Evolutionary conservation across 164 flowering plant species (phyloP), one percentile per base, ranked within the genome.

Genomic region (Sextonia rubra): DNA sequence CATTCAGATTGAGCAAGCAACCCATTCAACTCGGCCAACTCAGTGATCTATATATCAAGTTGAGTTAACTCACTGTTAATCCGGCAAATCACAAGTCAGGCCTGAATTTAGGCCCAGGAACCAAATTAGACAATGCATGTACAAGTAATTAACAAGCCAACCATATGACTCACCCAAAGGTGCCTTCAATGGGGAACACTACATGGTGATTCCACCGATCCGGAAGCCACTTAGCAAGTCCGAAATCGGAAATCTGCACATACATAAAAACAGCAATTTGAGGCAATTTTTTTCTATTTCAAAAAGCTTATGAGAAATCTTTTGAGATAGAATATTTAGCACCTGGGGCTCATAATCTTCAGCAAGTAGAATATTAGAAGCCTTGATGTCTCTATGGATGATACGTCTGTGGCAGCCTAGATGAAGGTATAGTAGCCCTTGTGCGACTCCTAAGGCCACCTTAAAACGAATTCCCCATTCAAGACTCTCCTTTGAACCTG

Each of bases 161-260:
- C 9, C 4, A 25, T 20, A 64, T 29, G 69, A 22, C 84, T 77
- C 77, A 93, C 98, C 99, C 99, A 71, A 96, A 90, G 76, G 99
- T 96, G 52, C 99, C 99, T 71, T 96, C 99, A 26, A 96, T 88
- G 3, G 95, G 97, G 71, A 79, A 86, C 25, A 93, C 88, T 20
- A 90, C 81, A 74, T 89, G 98, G 79, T 96, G 92, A 72, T 79
- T 78, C 97, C 97, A 96, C 63, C 89, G 85, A 4, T 92, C 91
- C 2, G 99, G 99, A 11, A 96, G 97, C 99, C 99, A 96, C 76
- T 96, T 96, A 48, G 99, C 99, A 5, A 96, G 82, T 70, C 99
- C 99, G 55, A 90, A 96, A 81, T 96, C 99, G n/a, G 97, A 93
- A 65, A 96, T 92, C 99, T 93, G 85, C 77, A 76, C 7, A 48